Base-by-base conservation (phyloP, 2,329 filamentous ascomycete species). In the Pseudogymnoascus sp. region DNA sequence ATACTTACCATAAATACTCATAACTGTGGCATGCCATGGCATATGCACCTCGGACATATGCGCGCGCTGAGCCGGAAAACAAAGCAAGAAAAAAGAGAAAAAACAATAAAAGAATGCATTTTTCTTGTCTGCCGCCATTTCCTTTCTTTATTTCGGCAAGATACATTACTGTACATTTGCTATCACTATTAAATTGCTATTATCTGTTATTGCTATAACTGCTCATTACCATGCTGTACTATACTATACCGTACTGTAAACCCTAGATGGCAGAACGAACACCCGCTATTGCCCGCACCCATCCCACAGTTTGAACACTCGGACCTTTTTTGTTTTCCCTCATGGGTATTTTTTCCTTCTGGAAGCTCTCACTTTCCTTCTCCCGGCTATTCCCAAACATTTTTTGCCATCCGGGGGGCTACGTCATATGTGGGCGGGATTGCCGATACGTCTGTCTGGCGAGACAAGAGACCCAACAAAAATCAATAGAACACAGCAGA, bases 41-140 rank as follows among this genome's bases (percentile, higher is more conserved):
- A 36, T 36, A 52, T 52, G 45, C 45, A 48, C 25, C 25, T 48
- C 42, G 42, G 42, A 29, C 42, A 48, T 29, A 52, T 52, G n/a
- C n/a, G 40, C 40, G 45, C 4, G 25, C 27, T 52, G 45, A 31
- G 27, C 27, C 45, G 45, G 45, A n/a, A 52, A 4, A 52, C 27
- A 48, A 48, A 48, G 42, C 25, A 48, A 29, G 7, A 52, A 48
- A 31, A 10, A 52, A 48, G 29, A 18, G 21, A 18, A 31, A 42
- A 52, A 31, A 52, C 45, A 52, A 52, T 52, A 52, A 52, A 52
- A 52, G 45, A 52, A 18, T 52, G 45, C 45, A 52, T 33, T 52
- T 12, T 52, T 25, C 31, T 25, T 42, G 27, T 33, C 45, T 33
- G 4, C 45, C 45, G 45, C 45, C 27, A 31, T 52, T 52, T 18